Evolutionary conservation across 257 asterid genomes (phyloP), one percentile per base, ranked within the genome.

Genomic region (Lantana camara): DNA sequence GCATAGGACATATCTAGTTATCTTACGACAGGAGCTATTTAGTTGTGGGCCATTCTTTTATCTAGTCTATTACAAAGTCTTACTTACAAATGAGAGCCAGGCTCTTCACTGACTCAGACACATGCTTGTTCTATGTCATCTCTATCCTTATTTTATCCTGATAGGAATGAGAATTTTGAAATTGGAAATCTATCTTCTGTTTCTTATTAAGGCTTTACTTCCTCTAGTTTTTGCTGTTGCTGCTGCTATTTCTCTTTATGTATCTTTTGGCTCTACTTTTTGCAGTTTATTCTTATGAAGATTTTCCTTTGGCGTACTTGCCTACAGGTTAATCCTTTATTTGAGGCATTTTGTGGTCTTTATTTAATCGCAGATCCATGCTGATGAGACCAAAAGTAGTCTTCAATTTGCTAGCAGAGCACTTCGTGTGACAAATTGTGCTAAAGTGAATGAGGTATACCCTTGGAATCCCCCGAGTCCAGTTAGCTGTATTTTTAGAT

Each of bases 321-420:
- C 30, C 50, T 61, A 19, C 3, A 54, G 62, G 29, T 48, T 67
- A 55, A 20, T 22, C 64, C 24, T 40, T 54, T 47, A n/a, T 46
- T 48, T 21, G 57, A 66, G 59, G 32, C 66, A 19, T 63, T 37
- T 40, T 38, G 52, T 50, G 38, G 24, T 51, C 6, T 45, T 60
- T 45, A 51, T 57, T 71, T 64, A 69, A 67, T 52, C 64, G 60
- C 86, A 93, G 99, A 79, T 88, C 70, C 97, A 93, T 78, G 90
- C 96, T n/a, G 99, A 93, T 57, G 99, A 93, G 88, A 93, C 99
- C 16, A 93, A 90, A 80, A 87, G 96, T 50, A 90, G 99, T 87
- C 97, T 93, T 79, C 97, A 87, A 77, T 93, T 93, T 80, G 95
- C 99, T 56, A 93, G 97, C 77, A 83, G 99, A 83, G 99, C 99